A percentile compares a stretch with the other conserved stretches of the same genome.
These are phyloP conservation scores for Chalara sp. DNA, from an alignment of 2,329 filamentous ascomycete genomes.

Conservation along the genomic window DNA sequence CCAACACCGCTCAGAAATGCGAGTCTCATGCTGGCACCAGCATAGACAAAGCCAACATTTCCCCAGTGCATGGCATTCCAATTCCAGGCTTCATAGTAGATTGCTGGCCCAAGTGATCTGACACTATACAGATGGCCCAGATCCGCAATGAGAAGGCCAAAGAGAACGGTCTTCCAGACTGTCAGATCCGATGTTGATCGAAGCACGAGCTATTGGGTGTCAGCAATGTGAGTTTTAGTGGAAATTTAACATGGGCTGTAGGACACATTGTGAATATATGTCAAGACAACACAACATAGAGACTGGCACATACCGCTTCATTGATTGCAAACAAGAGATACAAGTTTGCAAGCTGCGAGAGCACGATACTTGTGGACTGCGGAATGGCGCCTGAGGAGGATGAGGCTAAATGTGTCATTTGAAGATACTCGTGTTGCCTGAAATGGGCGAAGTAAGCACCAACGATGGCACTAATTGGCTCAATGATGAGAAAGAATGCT, in stretches of 20 bases:
- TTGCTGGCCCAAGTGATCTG: slow-evolving; percentile 43
- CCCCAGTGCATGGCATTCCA: slow-evolving; percentile 67
- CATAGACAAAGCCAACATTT: slow-evolving; percentile 64
- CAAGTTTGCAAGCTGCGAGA: slow-evolving; percentile 71
- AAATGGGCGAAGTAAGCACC: slow-evolving; percentile 48
- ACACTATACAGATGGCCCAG: slow-evolving; percentile 68
- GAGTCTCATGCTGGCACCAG: slow-evolving; percentile 39
- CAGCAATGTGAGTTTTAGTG: not conserved
- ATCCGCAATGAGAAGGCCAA: slow-evolving; percentile 67
- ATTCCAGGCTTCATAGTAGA: slow-evolving; percentile 49
- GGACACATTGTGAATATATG: not conserved
- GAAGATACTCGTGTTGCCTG: slow-evolving; percentile 50
- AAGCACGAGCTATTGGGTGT: slow-evolving; percentile 49
- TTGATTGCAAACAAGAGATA: slow-evolving; percentile 73
- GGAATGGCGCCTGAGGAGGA: slow-evolving; percentile 34
- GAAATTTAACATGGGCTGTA: no score
- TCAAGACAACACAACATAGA: not conserved
- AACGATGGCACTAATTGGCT: slow-evolving; percentile 48
- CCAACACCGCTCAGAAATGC: not conserved
- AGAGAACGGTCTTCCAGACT: slow-evolving; percentile 64
- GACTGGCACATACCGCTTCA: slow-evolving; percentile 44
- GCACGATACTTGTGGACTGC: slow-evolving; percentile 55
- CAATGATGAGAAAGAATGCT: slow-evolving; percentile 69
- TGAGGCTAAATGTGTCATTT: slow-evolving; percentile 47
- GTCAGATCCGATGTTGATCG: slow-evolving; percentile 59